These are phyloP conservation scores for Penicillium sp. DNA, from an alignment of 2,329 filamentous ascomycete genomes.

Conservation along the genomic window DNA sequence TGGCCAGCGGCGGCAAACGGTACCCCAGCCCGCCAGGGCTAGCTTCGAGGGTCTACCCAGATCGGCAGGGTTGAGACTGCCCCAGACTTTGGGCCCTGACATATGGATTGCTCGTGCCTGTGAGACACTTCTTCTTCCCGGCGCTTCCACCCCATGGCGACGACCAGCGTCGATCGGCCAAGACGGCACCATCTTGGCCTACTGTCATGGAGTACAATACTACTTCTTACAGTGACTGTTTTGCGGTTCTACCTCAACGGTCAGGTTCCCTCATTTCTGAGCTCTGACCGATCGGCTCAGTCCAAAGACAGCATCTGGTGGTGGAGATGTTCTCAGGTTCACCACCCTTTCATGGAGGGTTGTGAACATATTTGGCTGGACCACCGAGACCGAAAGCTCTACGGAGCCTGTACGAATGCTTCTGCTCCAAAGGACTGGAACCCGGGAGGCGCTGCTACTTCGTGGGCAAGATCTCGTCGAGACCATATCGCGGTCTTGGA, in stretches of 20 bases:
- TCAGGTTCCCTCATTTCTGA: not conserved
- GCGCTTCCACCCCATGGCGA: slow-evolving; percentile 6
- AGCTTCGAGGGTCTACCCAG: not conserved
- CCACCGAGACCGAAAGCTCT: slow-evolving; percentile 5
- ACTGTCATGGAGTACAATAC: not conserved
- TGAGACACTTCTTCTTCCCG: not conserved
- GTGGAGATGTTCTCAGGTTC: slow-evolving; percentile 9
- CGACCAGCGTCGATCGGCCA: slow-evolving; percentile 1
- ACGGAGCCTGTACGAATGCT: slow-evolving; percentile 9
- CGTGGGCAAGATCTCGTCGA: not conserved
- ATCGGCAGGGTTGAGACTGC: not conserved
- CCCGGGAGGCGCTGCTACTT: not conserved
- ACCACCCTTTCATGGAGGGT: slow-evolving; percentile 13
- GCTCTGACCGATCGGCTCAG: not conserved
- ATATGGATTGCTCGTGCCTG: not conserved
- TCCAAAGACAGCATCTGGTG: not conserved
- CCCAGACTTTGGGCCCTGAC: not conserved
- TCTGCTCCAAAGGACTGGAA: not conserved
- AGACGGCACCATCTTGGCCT: slow-evolving; percentile 1
- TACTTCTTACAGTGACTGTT: slow-evolving; percentile 2
- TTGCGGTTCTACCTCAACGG: not conserved
- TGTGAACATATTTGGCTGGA: slow-evolving; percentile 16
- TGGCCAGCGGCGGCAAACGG: not conserved
- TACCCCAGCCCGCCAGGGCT: not conserved
- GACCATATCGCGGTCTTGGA: slow-evolving; percentile 12